Percentiles rank a stretch among this genome's conserved stretches.
Evolutionary conservation across 768 basidiomycete species (phyloP).

Genomic region (Cubamyces lactineus): DNA sequence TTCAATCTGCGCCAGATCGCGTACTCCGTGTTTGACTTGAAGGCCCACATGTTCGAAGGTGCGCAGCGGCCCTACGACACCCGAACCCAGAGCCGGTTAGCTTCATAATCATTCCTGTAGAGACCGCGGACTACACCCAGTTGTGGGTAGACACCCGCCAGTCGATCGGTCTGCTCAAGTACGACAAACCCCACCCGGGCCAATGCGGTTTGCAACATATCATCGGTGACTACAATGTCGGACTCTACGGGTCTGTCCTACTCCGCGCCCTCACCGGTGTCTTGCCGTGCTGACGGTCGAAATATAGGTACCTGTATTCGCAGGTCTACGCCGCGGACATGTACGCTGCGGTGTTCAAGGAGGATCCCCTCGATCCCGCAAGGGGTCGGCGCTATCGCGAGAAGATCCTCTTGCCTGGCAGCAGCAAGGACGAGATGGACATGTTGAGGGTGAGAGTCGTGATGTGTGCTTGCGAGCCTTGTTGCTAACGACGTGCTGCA

Average conservation of each 20-base stretch:
- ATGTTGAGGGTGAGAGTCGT: slow-evolving; percentile 61
- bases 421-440: slow-evolving; percentile 77
- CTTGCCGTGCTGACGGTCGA: neutral
- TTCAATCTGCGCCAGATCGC: slow-evolving; percentile 84
- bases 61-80: slow-evolving; percentile 6
- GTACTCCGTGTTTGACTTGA: slow-evolving; percentile 78
- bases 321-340: slow-evolving; percentile 65
- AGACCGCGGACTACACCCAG: slow-evolving; percentile 67
- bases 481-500: too few species aligned
- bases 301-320: slow-evolving; percentile 60
- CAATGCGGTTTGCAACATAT: slow-evolving; percentile 80
- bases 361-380: slow-evolving; percentile 70
- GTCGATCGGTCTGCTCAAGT: slow-evolving; percentile 68
- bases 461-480: too few species aligned
- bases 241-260: slow-evolving; percentile 65
- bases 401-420: slow-evolving; percentile 73
- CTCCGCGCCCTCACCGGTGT: neutral
- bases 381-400: slow-evolving; percentile 72
- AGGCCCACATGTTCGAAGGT: slow-evolving; percentile 73
- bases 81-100: neutral
- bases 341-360: slow-evolving; percentile 75
- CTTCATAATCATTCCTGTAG: slow-evolving; percentile 34
- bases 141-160: slow-evolving; percentile 79
- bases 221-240: slow-evolving; percentile 69
- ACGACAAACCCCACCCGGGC: slow-evolving; percentile 61